phyloP scores from a whole-genome alignment of 805 yeast species.

The Pichia cabralensis region DNA sequence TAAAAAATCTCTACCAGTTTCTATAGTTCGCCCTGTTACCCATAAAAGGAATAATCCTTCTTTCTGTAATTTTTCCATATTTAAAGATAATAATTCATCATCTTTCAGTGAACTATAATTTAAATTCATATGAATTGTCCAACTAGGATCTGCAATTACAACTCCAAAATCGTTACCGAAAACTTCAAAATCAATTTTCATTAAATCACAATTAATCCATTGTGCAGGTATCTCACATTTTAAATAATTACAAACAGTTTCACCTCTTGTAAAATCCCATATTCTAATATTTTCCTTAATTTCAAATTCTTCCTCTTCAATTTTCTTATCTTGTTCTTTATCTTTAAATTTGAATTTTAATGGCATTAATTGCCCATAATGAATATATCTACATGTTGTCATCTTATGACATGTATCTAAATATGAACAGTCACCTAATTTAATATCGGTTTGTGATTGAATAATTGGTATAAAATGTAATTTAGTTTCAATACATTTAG shows the following conservation, averaged over 20 bases:
- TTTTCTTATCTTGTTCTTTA: conserved; percentile 1
- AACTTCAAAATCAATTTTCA: conserved; percentile 55
- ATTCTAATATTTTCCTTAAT: conserved; percentile 14
- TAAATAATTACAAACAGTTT: conserved; percentile 25
- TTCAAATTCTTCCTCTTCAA: conserved; percentile 5
- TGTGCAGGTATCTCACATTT: conserved; percentile 43
- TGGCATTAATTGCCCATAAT: conserved; percentile 51
- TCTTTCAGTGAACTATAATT: conserved; percentile 76
- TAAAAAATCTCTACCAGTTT: conserved; percentile 71
- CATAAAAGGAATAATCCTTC: conserved; percentile 80
- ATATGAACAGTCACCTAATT: conserved; percentile 86
- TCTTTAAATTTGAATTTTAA: conserved; percentile 6
- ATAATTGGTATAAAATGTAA: conserved; percentile 48
- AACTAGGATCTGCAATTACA: conserved; percentile 87
- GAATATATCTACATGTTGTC: conserved; percentile 70
- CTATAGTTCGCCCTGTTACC: conserved; percentile 95
- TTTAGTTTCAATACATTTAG: conserved; percentile 25
- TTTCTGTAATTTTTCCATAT: conserved; percentile 60
- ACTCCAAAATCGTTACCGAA: conserved; percentile 72
- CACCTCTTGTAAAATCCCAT: conserved; percentile 40
- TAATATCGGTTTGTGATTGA: conserved; percentile 53
- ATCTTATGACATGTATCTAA: conserved; percentile 89
- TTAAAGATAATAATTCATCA: conserved; percentile 56
- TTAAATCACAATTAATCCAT: conserved; percentile 82
- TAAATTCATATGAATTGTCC: conserved; percentile 88